Base-by-base conservation (phyloP, 495 filamentous ascomycete species). In the Trichoderma asperelloides region DNA sequence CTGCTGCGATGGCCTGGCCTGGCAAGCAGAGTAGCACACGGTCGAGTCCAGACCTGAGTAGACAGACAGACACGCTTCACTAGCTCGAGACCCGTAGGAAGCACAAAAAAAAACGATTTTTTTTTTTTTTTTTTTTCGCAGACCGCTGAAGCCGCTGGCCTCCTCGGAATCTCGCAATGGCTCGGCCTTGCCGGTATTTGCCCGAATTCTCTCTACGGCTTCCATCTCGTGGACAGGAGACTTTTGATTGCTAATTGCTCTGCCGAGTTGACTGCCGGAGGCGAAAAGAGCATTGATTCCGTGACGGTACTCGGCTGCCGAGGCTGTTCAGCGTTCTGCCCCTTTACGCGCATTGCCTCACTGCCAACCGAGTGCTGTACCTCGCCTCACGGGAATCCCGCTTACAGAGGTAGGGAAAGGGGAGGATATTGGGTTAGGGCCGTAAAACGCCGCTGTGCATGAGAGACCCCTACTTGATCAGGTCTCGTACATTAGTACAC, bases 301-400 rank as follows among this genome's bases (percentile, higher is more conserved):
- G 33, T 8, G 33, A 37, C 33, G 33, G 33, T 37, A 37, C 33
- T 37, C 9, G 33, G 33, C 33, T 37, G 27, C 55, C 55, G 55
- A 60, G 55, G 55, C 23, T 28, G 25, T 16, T 30, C 15, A 60
- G 16, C 23, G 3, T 3, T n/a, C n/a, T 23, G 49, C 55, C 55
- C 55, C 55, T 60, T 60, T 30, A 60, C 55, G 16, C 55, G 55
- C 55, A 60, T 60, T 18, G 9, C 49, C 49, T 55, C 49, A 25
- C 55, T 60, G n/a, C 25, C 23, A 30, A 3, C 55, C 23, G 27
- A 47, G 21, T 8, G 18, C 47, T 23, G 55, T 18, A 47, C 27
- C 16, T 60, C 16, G 27, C 27, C 23, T 25, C 55, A 9, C 49
- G 49, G 49, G 8, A n/a, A 25, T 55, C 49, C 49, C 49, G 49